A percentile compares a stretch with the other conserved stretches of the same genome.
Conservation (phyloP, 768 basidiomycete genomes). For the Roridomyces roridus region DNA sequence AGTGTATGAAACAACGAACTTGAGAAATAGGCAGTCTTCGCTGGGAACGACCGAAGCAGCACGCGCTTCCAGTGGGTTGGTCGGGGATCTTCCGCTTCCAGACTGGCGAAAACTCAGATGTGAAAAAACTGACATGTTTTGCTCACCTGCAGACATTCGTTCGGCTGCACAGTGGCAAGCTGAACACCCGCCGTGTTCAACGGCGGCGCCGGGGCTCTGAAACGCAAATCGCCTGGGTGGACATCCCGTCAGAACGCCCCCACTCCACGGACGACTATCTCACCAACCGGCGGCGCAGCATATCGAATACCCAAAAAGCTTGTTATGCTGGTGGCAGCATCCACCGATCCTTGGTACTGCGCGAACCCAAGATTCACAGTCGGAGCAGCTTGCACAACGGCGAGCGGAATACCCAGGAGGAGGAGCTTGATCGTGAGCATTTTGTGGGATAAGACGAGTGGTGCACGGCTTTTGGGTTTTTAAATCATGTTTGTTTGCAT, state of each 20-base stretch:
- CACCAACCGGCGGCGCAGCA: conserved; percentile 35
- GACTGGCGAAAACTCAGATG: too few relatives aligned
- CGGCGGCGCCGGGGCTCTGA: conserved; percentile 21
- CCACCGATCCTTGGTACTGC: conserved; percentile 33
- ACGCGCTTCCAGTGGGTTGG: conserved; percentile 6
- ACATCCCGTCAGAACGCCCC: background rate
- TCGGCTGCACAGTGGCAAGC: conserved; percentile 18
- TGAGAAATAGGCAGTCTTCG: conserved; percentile 41
- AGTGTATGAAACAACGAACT: conserved; percentile 31
- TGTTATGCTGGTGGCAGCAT: conserved; percentile 27
- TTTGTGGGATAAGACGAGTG: too few relatives aligned
- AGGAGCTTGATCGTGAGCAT: too few relatives aligned
- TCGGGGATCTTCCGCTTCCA: conserved; percentile 1
- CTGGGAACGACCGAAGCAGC: conserved; percentile 7
- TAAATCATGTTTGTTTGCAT: too few relatives aligned
- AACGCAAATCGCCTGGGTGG: conserved; percentile 20
- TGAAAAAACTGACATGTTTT: too few relatives aligned
- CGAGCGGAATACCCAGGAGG: background rate
- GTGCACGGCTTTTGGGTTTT: too few relatives aligned
- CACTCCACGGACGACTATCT: background rate
- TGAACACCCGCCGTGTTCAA: conserved; percentile 15
- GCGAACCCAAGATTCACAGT: conserved; percentile 37
- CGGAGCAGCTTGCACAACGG: conserved; percentile 14
- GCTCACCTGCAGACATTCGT: conserved; percentile 31
- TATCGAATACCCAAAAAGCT: conserved; percentile 37